Percentiles rank a stretch among this genome's conserved stretches.
phyloP scores from a whole-genome alignment of 1,284 basidiomycete species.

The Phellopilus nigrolimitatus region DNA sequence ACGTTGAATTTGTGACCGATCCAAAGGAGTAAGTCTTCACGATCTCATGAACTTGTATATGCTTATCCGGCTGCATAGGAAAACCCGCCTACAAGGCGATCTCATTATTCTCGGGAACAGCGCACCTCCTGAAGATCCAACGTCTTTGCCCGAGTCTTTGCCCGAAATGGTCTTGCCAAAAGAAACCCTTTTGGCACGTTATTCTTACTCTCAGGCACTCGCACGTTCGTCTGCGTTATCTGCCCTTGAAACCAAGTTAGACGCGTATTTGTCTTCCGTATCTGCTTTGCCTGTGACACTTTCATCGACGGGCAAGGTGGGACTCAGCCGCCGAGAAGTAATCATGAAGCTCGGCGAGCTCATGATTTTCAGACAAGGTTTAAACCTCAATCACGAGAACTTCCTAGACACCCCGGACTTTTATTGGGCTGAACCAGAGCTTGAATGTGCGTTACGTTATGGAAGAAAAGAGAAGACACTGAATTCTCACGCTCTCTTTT shows the following conservation, averaged over 20 bases:
- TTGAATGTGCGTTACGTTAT: slow-evolving; percentile 64
- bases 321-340: slow-evolving; percentile 69
- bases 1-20: slow-evolving; percentile 87
- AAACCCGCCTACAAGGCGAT: slow-evolving; percentile 83
- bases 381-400: slow-evolving; percentile 85
- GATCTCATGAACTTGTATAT: slow-evolving; percentile 17
- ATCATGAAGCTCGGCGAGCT: slow-evolving; percentile 87
- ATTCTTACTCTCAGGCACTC: slow-evolving; percentile 85
- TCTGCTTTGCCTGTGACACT: slow-evolving; percentile 71
- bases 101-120: slow-evolving; percentile 81
- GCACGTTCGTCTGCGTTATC: slow-evolving; percentile 83
- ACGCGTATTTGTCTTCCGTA: slow-evolving; percentile 77
- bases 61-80: slow-evolving; percentile 37
- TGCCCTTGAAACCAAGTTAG: slow-evolving; percentile 76
- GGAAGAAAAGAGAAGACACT: too few relatives aligned
- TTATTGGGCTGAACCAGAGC: slow-evolving; percentile 86
- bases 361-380: slow-evolving; percentile 82
- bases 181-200: slow-evolving; percentile 75
- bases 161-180: slow-evolving; percentile 40
- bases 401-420: slow-evolving; percentile 86
- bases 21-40: slow-evolving; percentile 64
- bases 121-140: slow-evolving; percentile 43
- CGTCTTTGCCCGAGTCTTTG: slow-evolving; percentile 42
- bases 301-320: slow-evolving; percentile 75
- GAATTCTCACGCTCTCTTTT: too few relatives aligned